Base-by-base conservation (phyloP, 768 basidiomycete species). In the Hysterangium stoloniferum region DNA sequence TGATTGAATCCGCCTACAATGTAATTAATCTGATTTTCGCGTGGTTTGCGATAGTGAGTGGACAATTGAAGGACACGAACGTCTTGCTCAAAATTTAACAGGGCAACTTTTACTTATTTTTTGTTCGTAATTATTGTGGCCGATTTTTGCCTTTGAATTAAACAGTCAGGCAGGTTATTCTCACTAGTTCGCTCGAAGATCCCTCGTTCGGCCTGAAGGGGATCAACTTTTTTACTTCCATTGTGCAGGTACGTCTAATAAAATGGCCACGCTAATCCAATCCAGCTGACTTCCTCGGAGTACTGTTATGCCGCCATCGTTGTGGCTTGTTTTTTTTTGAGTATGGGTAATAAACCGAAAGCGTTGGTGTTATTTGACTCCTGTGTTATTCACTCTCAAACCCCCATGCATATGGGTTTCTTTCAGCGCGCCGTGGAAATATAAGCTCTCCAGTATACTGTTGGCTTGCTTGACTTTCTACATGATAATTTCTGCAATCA, bases 21-120 rank as follows among this genome's bases (percentile, higher is more conserved):
- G 75, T 86, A 34, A 77, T 93, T 57, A 92, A 89, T 59, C 67
- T 98, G 55, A 68, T 88, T 51, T 95, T 96, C 61, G 76, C 91
- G 11, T 99, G 96, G 96, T 96, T 97, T 62, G 84, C 80, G 48
- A 77, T 95, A 50, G 88, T 88, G 61, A 72, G 85, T 71, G 8
- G 1, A 7, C 12, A 35, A 29, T 48, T 19, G 13, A 4, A 15
- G 8, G 22, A 41, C 13, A 20, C 20, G 27, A 24, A 9, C 53
- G 1, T 43, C 40, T 22, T 22, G 4, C 33, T 46, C 15, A 43
- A 19, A 9, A 34, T 24, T 12, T 15, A 35, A 9, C 52, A 93
- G 82, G 94, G 90, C n/a, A 97, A 95, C 61, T 93, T 90, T 64
- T 97, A 89, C 64, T 66, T 95, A 27, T 95, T 94, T 68, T 97